phyloP scores from a whole-genome alignment of 2,329 filamentous ascomycete genomes.

The Colletotrichum sidae region DNA sequence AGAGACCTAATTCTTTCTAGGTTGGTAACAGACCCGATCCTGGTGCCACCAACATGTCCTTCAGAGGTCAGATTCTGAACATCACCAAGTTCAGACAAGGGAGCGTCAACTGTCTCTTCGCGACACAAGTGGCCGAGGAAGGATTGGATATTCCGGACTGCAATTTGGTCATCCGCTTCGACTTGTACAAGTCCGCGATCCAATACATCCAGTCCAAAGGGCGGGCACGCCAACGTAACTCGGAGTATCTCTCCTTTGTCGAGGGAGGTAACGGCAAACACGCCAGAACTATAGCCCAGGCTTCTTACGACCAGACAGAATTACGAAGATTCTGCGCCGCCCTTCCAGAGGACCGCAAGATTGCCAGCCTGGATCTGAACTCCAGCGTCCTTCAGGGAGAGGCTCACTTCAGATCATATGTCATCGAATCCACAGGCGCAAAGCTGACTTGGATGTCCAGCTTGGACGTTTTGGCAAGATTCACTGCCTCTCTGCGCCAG shows the following conservation, averaged over 20 bases:
- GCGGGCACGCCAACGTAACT: constrained; percentile 81
- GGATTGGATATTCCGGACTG: constrained; percentile 77
- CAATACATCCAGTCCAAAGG: constrained; percentile 95
- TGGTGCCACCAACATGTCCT: constrained; percentile 60
- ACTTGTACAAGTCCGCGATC: constrained; percentile 89
- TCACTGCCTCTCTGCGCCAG: constrained; percentile 75
- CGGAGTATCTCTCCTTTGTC: constrained; percentile 86
- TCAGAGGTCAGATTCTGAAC: constrained; percentile 79
- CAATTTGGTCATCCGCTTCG: constrained; percentile 79
- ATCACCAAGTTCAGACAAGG: constrained; percentile 74
- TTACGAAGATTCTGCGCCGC: constrained; percentile 82
- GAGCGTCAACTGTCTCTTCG: constrained; percentile 72
- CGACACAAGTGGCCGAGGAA: constrained; percentile 76
- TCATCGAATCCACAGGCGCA: constrained; percentile 76
- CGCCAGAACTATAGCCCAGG: constrained; percentile 65
- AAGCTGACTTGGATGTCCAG: constrained; percentile 83
- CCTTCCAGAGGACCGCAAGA: constrained; percentile 79
- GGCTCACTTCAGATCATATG: constrained; percentile 63
- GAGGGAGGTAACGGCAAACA: constrained; percentile 77
- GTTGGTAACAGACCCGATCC: constrained; percentile 27
- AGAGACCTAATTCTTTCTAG: not conserved
- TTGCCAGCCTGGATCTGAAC: constrained; percentile 70
- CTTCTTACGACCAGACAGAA: constrained; percentile 67
- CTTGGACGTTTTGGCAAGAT: constrained; percentile 77
- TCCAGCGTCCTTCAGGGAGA: constrained; percentile 67